Base-by-base conservation (phyloP, 176 grass and related monocot species). In the Raddia guianensis region DNA sequence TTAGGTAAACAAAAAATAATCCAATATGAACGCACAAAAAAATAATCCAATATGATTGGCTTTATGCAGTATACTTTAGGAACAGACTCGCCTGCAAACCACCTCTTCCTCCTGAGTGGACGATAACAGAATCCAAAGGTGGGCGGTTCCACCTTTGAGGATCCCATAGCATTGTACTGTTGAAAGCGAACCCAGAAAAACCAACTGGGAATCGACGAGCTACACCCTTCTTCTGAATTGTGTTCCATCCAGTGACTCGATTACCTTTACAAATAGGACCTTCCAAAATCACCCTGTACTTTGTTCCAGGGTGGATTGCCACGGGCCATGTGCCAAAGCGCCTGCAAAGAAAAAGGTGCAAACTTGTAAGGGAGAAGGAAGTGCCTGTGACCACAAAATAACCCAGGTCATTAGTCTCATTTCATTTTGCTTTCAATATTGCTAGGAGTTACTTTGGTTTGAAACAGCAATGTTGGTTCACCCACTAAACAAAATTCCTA, bases 121-220 rank as follows among this genome's bases (percentile, higher is more conserved):
- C 86, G 5, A 82, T 78, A 57, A 91, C 90, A 66, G 94, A 93
- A 76, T 87, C 92, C 85, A 83, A 46, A 66, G 91, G 84, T 46
- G 85, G 84, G 40, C 89, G 94, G 67, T 91, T 84, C 78, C 91
- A 97, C 70, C 86, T 91, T 63, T 88, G 86, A 55, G 94, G 90
- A 53, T 97, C 91, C 94, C 94, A 97, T n/a, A 97, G 67, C 77
- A 97, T 76, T 75, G 94, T 94, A 55, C 89, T 94, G 84, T 97
- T 94, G 77, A 94, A 97, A 76, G 94, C 94, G 79, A 97, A 89
- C 12, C 87, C 91, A 78, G 94, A 76, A 66, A 94, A 89, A 62
- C 84, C 83, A 66, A 87, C 72, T 61, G 86, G 94, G 49, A 94
- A 94, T 77, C 91, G 90, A 67, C 87, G 84, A 71, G 61, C 58